phyloP scores from a whole-genome alignment of 2,329 filamentous ascomycete genomes.

The Sclerotiophoma versabilis region DNA sequence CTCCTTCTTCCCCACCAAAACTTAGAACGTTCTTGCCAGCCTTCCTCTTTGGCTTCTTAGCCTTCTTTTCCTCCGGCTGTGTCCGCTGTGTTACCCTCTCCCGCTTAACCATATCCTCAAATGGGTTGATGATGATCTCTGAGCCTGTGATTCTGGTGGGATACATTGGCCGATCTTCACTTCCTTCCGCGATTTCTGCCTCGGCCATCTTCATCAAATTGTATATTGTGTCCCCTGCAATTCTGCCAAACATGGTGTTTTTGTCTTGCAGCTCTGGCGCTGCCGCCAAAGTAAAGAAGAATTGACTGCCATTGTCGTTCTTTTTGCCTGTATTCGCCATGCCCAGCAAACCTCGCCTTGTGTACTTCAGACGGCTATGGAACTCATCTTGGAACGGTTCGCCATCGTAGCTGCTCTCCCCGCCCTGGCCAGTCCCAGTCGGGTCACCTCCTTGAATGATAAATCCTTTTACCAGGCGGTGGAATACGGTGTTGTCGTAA shows the following conservation, averaged over 20 bases:
- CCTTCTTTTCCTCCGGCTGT: slow-evolving; percentile 52
- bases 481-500: slow-evolving; percentile 92
- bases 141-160: slow-evolving; percentile 77
- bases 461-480: slow-evolving; percentile 89
- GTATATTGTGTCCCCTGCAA: slow-evolving; percentile 94
- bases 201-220: slow-evolving; percentile 95
- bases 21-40: slow-evolving; percentile 78
- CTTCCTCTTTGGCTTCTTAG: slow-evolving; percentile 70
- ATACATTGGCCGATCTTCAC: slow-evolving; percentile 83
- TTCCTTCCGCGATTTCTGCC: slow-evolving; percentile 76
- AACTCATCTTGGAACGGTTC: slow-evolving; percentile 87
- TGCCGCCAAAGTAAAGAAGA: slow-evolving; percentile 88
- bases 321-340: slow-evolving; percentile 88
- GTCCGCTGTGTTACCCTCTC: slow-evolving; percentile 62
- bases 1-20: slow-evolving; percentile 73
- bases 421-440: slow-evolving; percentile 88
- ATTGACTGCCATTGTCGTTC: slow-evolving; percentile 91
- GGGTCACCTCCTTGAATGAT: slow-evolving; percentile 95
- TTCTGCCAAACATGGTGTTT: slow-evolving; percentile 91
- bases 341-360: slow-evolving; percentile 85
- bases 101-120: slow-evolving; percentile 79
- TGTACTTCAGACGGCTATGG: slow-evolving; percentile 91
- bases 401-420: slow-evolving; percentile 89
- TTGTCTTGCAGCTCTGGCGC: slow-evolving; percentile 86
- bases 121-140: slow-evolving; percentile 82